Percentiles rank a stretch among this genome's conserved stretches.
These are phyloP conservation scores for Phytopythium delawarense DNA, from an alignment of 352 stramenopile genomes.

Conservation along the genomic window DNA sequence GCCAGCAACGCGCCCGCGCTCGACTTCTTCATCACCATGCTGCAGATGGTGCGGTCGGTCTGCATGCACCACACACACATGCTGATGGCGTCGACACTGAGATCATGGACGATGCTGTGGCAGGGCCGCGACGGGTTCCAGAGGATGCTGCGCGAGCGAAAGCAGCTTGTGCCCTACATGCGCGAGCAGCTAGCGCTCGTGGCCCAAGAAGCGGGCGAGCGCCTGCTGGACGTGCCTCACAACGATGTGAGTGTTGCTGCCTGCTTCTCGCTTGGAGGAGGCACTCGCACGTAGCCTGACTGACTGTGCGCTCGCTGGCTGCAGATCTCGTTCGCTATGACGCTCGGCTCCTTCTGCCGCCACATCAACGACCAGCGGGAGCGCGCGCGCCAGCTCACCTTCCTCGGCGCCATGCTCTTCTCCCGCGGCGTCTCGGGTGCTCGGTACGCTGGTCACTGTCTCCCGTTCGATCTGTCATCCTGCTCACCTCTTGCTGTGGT, in stretches of 20 bases:
- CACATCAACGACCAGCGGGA: constrained; percentile 20
- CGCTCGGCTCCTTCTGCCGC: constrained; percentile 70
- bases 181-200: constrained; percentile 59
- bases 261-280: neutral
- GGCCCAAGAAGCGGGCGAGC: constrained; percentile 86
- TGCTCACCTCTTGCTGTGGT: constrained; percentile 3
- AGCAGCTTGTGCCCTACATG: constrained; percentile 75
- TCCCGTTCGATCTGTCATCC: neutral
- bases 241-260: constrained; percentile 75
- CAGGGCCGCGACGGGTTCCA: constrained; percentile 83
- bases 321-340: constrained; percentile 88
- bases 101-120: neutral
- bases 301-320: neutral
- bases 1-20: constrained; percentile 93
- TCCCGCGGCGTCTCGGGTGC: constrained; percentile 94
- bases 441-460: constrained; percentile 24
- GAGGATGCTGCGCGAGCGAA: constrained; percentile 84
- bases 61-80: neutral
- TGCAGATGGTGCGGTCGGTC: constrained; percentile 91
- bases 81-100: neutral
- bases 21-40: constrained; percentile 98
- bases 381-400: constrained; percentile 49
- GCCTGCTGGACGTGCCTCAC: constrained; percentile 80
- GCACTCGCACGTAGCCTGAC: neutral
- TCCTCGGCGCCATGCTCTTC: constrained; percentile 99